These are phyloP conservation scores for Microcyclospora tardicrescens DNA, from an alignment of 2,329 filamentous ascomycete genomes.

Conservation along the genomic window DNA sequence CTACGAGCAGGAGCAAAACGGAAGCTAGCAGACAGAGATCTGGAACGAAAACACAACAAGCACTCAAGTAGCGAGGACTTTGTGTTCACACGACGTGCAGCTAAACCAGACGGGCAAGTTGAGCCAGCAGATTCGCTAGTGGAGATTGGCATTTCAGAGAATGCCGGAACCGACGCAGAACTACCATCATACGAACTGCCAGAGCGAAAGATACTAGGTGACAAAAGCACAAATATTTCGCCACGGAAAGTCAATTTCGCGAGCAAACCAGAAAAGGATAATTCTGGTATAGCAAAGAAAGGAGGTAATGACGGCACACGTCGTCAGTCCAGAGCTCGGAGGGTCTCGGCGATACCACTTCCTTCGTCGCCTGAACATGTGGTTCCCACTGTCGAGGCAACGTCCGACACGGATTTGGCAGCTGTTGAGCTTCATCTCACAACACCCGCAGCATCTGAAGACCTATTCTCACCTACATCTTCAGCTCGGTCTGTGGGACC, in stretches of 20 bases:
- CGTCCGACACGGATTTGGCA: slow-evolving; percentile 7
- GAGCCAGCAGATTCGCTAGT: slow-evolving; percentile 1
- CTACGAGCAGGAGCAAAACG: slow-evolving; percentile 41
- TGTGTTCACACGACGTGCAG: slow-evolving; percentile 29
- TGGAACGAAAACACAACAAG: slow-evolving; percentile 26
- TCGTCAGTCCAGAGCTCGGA: slow-evolving; percentile 2
- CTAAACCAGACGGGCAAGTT: slow-evolving; percentile 1
- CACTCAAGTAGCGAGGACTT: slow-evolving; percentile 29
- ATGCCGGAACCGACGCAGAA: slow-evolving; percentile 3
- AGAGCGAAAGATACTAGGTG: slow-evolving; percentile 26
- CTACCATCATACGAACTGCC: slow-evolving; percentile 4
- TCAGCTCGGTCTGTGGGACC: slow-evolving; percentile 15
- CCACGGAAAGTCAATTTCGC: slow-evolving; percentile 13
- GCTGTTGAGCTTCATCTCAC: slow-evolving; percentile 11
- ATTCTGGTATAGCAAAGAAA: slow-evolving; percentile 9
- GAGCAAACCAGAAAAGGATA: slow-evolving; percentile 1
- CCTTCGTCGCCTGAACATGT: slow-evolving; percentile 10
- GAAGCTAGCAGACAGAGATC: slow-evolving; percentile 43
- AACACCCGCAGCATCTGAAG: slow-evolving; percentile 16
- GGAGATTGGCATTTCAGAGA: slow-evolving; percentile 3
- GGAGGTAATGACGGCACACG: slow-evolving; percentile 5
- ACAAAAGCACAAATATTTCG: slow-evolving; percentile 29
- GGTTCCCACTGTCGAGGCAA: slow-evolving; percentile 11
- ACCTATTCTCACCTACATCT: slow-evolving; percentile 33
- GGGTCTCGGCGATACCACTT: slow-evolving; percentile 11